Evolutionary conservation across 176 grass and related monocot species (phyloP), one percentile per base, ranked within the genome.

Genomic region (Phoenix roebelenii): DNA sequence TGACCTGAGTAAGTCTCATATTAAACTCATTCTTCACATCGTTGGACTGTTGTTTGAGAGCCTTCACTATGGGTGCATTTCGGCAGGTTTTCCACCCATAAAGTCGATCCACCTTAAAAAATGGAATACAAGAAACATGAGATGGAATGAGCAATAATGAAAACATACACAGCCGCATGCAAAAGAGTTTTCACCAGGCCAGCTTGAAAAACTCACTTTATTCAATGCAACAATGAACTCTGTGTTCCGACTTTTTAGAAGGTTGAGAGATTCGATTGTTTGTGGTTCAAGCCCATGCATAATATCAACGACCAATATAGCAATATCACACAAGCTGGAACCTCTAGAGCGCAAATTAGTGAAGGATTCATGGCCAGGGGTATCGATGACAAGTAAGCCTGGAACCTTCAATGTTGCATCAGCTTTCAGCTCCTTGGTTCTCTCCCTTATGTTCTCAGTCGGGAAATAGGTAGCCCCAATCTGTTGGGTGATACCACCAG

Each of bases 141-240:
- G 52, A 1, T 74, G 53, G 10, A 44, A 44, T 44, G 35, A 12
- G 35, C 3, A 44, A 44, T 44, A 44, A 44, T 10, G 35, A 14
- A 44, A 12, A 44, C 9, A 12, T 12, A 14, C 12, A 0, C 7
- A 44, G 6, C 12, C 12, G 5, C 2, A 12, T 44, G 2, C 35
- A 44, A 44, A 44, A 53, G 22, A 28, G 20, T 23, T 65, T 10
- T 16, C 22, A 15, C 22, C 12, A 16, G 51, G 22, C 61, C 74
- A 19, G 22, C 49, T 18, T 24, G 67, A 44, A 59, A 59, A 74
- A 73, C 24, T 68, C 51, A 96, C 92, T 83, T 96, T 96, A 76
- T 96, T 96, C 65, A 96, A 90, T 64, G 92, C 92, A 76, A 96
- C 87, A 59, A 96, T 91, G 51, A 96, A 96, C 16, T 90, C 92